Conservation (phyloP, 768 basidiomycete species). For the Dentipellis fragilis region DNA sequence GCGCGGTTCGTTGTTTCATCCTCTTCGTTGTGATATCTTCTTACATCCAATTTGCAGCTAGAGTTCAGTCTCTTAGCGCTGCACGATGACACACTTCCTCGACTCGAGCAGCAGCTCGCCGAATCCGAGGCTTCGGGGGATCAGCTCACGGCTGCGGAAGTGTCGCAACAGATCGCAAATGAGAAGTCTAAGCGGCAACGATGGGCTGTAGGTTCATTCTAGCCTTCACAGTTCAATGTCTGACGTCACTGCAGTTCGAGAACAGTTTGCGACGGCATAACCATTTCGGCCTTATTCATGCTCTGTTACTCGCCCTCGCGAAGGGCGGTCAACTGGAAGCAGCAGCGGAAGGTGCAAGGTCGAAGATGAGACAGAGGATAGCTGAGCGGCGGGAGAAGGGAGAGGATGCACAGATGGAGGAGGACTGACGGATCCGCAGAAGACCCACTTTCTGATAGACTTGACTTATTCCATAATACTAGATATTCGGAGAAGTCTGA, state of each 20-base stretch:
- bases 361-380: slow-evolving; percentile 32
- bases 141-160: slow-evolving; percentile 31
- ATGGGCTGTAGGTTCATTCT: slow-evolving; percentile 58
- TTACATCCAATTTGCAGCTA: slow-evolving; percentile 36
- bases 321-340: slow-evolving; percentile 53
- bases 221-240: neutral
- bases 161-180: slow-evolving; percentile 45
- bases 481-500: too few species aligned
- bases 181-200: slow-evolving; percentile 69
- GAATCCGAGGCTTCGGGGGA: slow-evolving; percentile 30
- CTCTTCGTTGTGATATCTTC: neutral
- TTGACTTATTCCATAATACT: too few species aligned
- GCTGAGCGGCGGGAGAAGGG: slow-evolving; percentile 31
- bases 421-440: slow-evolving; percentile 19
- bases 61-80: slow-evolving; percentile 90
- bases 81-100: slow-evolving; percentile 70
- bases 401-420: slow-evolving; percentile 28
- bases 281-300: slow-evolving; percentile 73
- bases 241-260: slow-evolving; percentile 49
- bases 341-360: slow-evolving; percentile 36
- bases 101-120: slow-evolving; percentile 50
- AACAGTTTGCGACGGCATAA: slow-evolving; percentile 84
- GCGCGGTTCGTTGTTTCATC: slow-evolving; percentile 50
- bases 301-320: slow-evolving; percentile 61
- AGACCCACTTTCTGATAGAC: too few species aligned